A percentile compares a stretch with the other conserved stretches of the same genome.
Conservation (phyloP, 139 green algal genomes). For the Desmodesmus armatus region DNA sequence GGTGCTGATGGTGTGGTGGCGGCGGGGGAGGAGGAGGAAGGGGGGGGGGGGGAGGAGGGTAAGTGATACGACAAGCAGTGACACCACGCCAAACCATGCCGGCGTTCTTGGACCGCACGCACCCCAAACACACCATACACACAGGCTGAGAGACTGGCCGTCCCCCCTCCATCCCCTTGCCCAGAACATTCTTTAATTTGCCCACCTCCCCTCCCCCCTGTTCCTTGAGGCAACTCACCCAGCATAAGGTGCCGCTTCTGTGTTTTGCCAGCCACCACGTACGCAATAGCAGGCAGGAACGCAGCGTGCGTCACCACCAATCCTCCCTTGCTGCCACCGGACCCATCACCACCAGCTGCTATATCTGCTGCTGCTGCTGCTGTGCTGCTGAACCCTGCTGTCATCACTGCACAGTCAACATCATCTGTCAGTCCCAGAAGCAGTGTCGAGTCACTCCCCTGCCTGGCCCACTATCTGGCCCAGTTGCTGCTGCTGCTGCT, state of each 20-base stretch:
- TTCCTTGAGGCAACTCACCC: constrained; percentile 16
- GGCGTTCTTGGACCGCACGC: too few species aligned
- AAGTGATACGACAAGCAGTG: neutral
- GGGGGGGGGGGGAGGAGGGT: too few species aligned
- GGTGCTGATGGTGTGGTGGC: too few species aligned
- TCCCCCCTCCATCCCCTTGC: too few species aligned
- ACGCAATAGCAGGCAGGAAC: constrained; percentile 73
- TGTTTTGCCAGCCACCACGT: constrained; percentile 77
- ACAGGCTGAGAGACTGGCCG: too few species aligned
- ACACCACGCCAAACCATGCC: neutral
- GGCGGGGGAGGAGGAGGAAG: too few species aligned
- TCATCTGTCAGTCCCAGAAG: constrained; percentile 71
- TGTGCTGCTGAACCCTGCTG: neutral
- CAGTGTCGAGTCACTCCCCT: neutral
- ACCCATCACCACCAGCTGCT: neutral
- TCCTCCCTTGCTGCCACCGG: neutral
- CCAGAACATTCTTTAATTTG: too few species aligned
- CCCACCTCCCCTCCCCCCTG: too few species aligned
- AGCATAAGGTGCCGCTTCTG: constrained; percentile 77
- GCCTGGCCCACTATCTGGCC: neutral
- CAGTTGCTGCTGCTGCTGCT: neutral
- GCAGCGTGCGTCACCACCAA: constrained; percentile 49
- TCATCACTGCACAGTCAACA: constrained; percentile 73
- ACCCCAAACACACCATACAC: too few species aligned
- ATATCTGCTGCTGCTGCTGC: neutral